Conservation (phyloP, 371 early-diverging fungal species). For the Blakeslea trispora region DNA sequence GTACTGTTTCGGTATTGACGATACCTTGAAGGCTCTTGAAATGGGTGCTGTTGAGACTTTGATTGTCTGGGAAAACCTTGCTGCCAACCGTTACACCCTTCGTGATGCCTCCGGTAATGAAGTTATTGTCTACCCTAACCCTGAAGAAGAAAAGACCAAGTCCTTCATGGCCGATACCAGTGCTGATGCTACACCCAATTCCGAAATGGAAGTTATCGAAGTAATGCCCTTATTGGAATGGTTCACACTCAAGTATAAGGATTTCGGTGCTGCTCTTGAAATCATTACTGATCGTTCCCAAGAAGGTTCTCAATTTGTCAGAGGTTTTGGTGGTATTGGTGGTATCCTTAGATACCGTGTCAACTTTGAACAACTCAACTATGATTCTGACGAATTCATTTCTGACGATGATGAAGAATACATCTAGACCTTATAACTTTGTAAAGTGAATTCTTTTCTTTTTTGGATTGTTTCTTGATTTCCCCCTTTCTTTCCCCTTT, state of each 20-base stretch:
- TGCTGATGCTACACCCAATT: constrained; percentile 44
- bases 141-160: constrained; percentile 83
- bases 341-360: constrained; percentile 97
- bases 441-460: too few species aligned
- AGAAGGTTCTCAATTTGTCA: constrained; percentile 99
- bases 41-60: constrained; percentile 97
- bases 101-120: constrained; percentile 75
- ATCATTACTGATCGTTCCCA: constrained; percentile 98
- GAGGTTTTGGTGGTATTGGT: constrained; percentile 99
- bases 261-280: constrained; percentile 92
- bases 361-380: constrained; percentile 66
- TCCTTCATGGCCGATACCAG: constrained; percentile 58
- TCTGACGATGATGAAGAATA: constrained; percentile 42
- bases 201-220: constrained; percentile 81
- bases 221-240: constrained; percentile 93
- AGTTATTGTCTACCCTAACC: constrained; percentile 72
- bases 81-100: constrained; percentile 72
- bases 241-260: constrained; percentile 98
- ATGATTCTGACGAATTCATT: constrained; percentile 46
- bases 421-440: constrained; percentile 7
- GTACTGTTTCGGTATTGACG: constrained; percentile 97
- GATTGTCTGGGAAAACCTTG: constrained; percentile 97
- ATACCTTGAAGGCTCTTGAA: constrained; percentile 96
- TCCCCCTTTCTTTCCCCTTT: constrained; percentile 1
- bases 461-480: background rate